phyloP scores from a whole-genome alignment of 78 protist genomes.

The Dictyostelium firmibasis region DNA sequence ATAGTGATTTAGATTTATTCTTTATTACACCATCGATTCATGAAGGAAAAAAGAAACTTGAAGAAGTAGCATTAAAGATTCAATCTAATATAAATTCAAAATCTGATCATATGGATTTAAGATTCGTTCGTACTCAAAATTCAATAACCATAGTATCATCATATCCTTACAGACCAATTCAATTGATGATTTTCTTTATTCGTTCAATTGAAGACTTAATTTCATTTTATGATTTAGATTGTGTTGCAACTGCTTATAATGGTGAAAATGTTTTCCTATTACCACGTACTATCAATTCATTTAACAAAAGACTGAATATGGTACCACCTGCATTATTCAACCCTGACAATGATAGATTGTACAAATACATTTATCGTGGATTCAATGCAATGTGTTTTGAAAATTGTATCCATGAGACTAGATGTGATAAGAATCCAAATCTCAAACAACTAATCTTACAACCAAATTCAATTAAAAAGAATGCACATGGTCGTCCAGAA shows the following conservation, averaged over 20 bases:
- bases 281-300: neutral
- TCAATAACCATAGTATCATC: slow-evolving; percentile 15
- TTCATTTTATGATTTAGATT: slow-evolving; percentile 9
- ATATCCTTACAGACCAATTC: slow-evolving; percentile 51
- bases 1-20: slow-evolving; percentile 37
- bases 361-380: neutral
- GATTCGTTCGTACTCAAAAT: slow-evolving; percentile 11
- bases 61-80: slow-evolving; percentile 11
- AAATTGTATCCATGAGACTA: neutral
- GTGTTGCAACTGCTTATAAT: neutral
- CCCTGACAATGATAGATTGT: neutral
- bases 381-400: neutral
- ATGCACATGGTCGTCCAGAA: neutral
- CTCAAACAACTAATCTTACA: neutral
- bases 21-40: neutral
- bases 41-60: neutral
- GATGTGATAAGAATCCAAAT: neutral
- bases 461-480: neutral
- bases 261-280: slow-evolving; percentile 12
- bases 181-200: neutral
- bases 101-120: neutral
- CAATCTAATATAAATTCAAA: neutral
- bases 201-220: slow-evolving; percentile 23
- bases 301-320: slow-evolving; percentile 7
- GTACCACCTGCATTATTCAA: neutral